Evolutionary conservation across 208 protist species (phyloP).

Genomic region (Leishmania gerbilli): DNA sequence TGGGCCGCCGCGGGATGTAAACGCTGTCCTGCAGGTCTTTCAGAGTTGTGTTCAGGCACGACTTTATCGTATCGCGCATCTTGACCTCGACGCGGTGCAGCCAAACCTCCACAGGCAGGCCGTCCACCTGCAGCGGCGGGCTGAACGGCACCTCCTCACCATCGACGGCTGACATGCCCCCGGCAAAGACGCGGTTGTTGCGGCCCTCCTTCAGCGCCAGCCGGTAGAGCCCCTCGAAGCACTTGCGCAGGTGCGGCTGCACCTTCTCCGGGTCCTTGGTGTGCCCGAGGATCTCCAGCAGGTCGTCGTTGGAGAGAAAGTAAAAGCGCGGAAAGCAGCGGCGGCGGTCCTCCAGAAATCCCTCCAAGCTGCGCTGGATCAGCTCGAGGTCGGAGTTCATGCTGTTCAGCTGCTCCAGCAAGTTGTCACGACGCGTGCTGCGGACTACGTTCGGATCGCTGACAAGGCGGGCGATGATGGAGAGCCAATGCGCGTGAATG

Average conservation of each 20-base stretch:
- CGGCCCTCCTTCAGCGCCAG: conserved; percentile 85
- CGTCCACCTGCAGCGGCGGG: conserved; percentile 86
- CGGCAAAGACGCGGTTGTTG: conserved; percentile 68
- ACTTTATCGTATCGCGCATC: conserved; percentile 93
- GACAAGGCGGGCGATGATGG: conserved; percentile 86
- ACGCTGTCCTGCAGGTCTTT: conserved; percentile 83
- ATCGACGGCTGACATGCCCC: conserved; percentile 89
- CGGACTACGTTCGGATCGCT: conserved; percentile 90
- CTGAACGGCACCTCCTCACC: conserved; percentile 95
- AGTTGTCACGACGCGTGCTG: conserved; percentile 88
- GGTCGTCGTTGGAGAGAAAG: conserved; percentile 97
- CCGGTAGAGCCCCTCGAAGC: conserved; percentile 95
- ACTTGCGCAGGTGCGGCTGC: conserved; percentile 97
- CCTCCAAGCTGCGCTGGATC: conserved; percentile 97
- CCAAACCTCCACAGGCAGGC: conserved; percentile 94
- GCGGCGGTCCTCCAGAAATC: conserved; percentile 97
- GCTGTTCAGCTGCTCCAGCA: conserved; percentile 92
- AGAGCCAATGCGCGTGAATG: conserved; percentile 95
- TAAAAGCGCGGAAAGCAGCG: conserved; percentile 98
- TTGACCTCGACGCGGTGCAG: conserved; percentile 89
- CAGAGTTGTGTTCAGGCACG: conserved; percentile 81
- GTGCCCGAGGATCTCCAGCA: conserved; percentile 98
- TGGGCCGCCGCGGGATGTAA: conserved; percentile 71
- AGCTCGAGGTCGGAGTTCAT: conserved; percentile 96
- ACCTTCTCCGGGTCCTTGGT: conserved; percentile 96